Percentiles rank a stretch among this genome's conserved stretches.
These are phyloP conservation scores for Potentilla sterilis DNA, from an alignment of 306 rosid species.

Conservation along the genomic window DNA sequence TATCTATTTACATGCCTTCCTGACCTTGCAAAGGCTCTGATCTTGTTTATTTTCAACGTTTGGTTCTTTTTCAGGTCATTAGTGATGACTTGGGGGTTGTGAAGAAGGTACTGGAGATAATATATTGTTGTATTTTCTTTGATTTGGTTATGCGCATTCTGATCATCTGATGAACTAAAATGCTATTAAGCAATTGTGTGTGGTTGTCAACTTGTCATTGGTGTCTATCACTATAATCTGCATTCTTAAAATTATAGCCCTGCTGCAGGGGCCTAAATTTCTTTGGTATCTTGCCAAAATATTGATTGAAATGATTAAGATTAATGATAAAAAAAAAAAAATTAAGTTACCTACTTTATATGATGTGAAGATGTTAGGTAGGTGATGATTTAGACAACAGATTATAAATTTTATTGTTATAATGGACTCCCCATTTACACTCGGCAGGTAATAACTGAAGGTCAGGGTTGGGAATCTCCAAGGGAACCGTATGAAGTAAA, in stretches of 20 bases:
- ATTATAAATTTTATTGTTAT: neutral
- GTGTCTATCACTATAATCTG: neutral
- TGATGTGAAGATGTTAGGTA: neutral
- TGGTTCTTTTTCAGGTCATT: constrained; percentile 62
- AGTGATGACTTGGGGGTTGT: constrained; percentile 84
- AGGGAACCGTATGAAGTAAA: constrained; percentile 97
- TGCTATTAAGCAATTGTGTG: neutral
- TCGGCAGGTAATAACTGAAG: constrained; percentile 68
- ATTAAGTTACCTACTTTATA: neutral
- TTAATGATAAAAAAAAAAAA: neutral
- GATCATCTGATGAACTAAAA: constrained; percentile 22
- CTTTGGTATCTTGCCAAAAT: neutral
- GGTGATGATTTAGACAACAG: neutral
- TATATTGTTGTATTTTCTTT: constrained; percentile 1
- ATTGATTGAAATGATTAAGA: neutral
- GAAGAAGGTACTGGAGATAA: constrained; percentile 62
- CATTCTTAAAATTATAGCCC: constrained; percentile 3
- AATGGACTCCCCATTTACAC: constrained; percentile 15
- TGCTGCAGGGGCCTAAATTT: neutral
- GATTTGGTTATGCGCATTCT: constrained; percentile 13
- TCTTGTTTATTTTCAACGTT: constrained; percentile 24
- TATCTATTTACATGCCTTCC: neutral
- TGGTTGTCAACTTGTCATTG: neutral
- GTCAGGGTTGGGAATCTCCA: constrained; percentile 98
- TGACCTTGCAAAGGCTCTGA: constrained; percentile 16